Conservation (phyloP, 768 basidiomycete species). For the Mycena albidolilacea region DNA sequence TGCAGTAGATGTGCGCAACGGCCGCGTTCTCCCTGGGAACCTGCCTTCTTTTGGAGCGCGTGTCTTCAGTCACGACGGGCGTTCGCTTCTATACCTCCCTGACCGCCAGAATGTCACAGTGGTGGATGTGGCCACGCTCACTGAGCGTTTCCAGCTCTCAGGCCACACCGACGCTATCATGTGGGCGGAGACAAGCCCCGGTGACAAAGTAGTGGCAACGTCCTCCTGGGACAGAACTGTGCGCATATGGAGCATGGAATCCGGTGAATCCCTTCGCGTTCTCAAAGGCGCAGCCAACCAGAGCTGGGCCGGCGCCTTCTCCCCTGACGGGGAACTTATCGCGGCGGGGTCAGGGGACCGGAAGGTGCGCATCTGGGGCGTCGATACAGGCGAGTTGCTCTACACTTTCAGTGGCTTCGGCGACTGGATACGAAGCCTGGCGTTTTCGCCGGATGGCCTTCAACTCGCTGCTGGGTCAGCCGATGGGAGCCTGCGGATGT, state of each 20-base stretch:
- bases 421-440: constrained; percentile 29
- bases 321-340: constrained; percentile 40
- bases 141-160: constrained; percentile 22
- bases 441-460: constrained; percentile 33
- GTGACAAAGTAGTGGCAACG: constrained; percentile 31
- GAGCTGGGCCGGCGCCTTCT: constrained; percentile 40
- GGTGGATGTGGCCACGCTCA: constrained; percentile 1
- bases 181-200: constrained; percentile 30
- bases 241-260: constrained; percentile 38
- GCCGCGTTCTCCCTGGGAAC: constrained; percentile 1
- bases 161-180: constrained; percentile 37
- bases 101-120: constrained; percentile 1
- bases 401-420: constrained; percentile 30
- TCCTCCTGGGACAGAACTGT: constrained; percentile 42
- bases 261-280: constrained; percentile 29
- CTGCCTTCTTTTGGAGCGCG: neutral
- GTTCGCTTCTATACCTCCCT: constrained; percentile 7
- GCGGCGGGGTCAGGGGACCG: constrained; percentile 39
- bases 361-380: constrained; percentile 40
- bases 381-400: constrained; percentile 35
- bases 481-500: constrained; percentile 21
- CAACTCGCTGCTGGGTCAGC: constrained; percentile 29
- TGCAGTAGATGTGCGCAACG: neutral
- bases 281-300: constrained; percentile 30
- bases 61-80: constrained; percentile 33